These are phyloP conservation scores for Filobasidium wieringae DNA, from an alignment of 768 basidiomycete species.

Conservation along the genomic window DNA sequence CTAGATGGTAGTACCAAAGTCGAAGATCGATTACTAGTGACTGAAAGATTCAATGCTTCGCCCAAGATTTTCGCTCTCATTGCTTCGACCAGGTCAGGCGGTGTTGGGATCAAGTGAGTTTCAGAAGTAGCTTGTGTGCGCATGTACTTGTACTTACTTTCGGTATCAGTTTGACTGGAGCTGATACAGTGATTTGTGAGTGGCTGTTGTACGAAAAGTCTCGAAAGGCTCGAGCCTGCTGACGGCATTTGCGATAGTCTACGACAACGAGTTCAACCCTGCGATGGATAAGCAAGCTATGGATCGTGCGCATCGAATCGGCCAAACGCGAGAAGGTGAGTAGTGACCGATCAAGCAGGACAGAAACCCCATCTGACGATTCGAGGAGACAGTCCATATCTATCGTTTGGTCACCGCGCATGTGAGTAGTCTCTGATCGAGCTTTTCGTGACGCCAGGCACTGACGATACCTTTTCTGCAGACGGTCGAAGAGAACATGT, in stretches of 20 bases:
- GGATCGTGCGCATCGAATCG: constrained; percentile 41
- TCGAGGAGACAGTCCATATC: constrained; percentile 91
- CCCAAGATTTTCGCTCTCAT: constrained; percentile 42
- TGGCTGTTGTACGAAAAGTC: not conserved
- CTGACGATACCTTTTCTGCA: constrained; percentile 43
- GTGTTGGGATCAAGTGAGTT: constrained; percentile 76
- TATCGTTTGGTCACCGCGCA: constrained; percentile 64
- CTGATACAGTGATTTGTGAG: constrained; percentile 39
- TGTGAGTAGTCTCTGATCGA: constrained; percentile 2
- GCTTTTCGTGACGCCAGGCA: constrained; percentile 25
- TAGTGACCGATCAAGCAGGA: too few species aligned
- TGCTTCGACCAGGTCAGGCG: constrained; percentile 42
- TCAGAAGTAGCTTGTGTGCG: not conserved
- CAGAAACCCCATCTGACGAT: too few species aligned
- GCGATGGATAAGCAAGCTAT: constrained; percentile 44
- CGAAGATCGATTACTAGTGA: constrained; percentile 57
- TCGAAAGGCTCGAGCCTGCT: not conserved
- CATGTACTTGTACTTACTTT: not conserved
- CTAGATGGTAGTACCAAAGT: constrained; percentile 91
- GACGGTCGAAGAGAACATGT: constrained; percentile 92
- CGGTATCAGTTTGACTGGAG: constrained; percentile 37
- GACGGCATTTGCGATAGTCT: constrained; percentile 24
- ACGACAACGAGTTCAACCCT: constrained; percentile 43
- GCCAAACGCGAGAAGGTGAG: constrained; percentile 37
- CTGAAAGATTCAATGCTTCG: constrained; percentile 44